A percentile compares a stretch with the other conserved stretches of the same genome.
Evolutionary conservation across 169 alveolate species (phyloP).

Genomic region (Theileria annulata): DNA sequence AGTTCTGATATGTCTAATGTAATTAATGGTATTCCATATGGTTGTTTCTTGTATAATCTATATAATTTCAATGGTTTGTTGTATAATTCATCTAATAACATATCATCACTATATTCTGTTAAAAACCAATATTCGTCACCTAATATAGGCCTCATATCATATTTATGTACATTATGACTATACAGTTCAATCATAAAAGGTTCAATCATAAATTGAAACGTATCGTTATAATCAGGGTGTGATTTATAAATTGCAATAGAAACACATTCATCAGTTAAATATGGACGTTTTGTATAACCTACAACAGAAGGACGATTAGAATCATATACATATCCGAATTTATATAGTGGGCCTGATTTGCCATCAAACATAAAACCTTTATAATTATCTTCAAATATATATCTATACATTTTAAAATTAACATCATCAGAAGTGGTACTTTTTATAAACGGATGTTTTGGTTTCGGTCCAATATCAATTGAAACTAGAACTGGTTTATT

Average conservation of each 20-base stretch:
- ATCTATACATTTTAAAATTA: not conserved
- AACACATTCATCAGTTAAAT: not conserved
- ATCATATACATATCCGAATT: constrained; percentile 1
- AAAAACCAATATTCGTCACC: too few relatives aligned
- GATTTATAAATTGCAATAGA: not conserved
- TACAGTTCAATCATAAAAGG: too few relatives aligned
- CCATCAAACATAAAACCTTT: constrained; percentile 2
- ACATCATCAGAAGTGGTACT: not conserved
- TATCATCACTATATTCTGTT: too few relatives aligned
- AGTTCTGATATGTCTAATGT: not conserved
- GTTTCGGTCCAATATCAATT: not conserved
- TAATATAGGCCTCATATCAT: too few relatives aligned
- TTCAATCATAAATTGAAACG: too few relatives aligned
- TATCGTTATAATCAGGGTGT: too few relatives aligned
- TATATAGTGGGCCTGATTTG: not conserved
- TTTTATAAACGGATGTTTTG: not conserved
- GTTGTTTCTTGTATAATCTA: not conserved
- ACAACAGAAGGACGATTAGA: not conserved
- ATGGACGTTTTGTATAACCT: not conserved
- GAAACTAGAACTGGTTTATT: not conserved
- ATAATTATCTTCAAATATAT: not conserved
- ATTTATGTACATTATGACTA: too few relatives aligned
- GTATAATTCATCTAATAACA: too few relatives aligned
- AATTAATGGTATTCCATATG: not conserved
- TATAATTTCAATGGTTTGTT: not conserved